These are phyloP conservation scores for Saccharomyces mikatae DNA, from an alignment of 805 yeast species.

Conservation along the genomic window DNA sequence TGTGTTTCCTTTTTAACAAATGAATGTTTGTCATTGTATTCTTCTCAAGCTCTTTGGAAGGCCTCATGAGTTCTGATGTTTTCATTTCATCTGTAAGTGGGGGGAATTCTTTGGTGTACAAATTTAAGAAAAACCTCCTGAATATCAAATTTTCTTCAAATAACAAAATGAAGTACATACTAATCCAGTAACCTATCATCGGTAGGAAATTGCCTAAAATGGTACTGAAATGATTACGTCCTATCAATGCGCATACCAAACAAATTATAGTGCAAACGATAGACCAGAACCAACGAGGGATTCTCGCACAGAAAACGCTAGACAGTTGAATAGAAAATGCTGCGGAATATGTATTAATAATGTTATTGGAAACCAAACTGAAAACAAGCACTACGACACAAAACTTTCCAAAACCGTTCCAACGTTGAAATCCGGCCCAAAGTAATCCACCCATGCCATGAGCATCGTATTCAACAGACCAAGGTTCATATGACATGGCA, in stretches of 20 bases:
- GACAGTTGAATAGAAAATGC: conserved; percentile 70
- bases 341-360: conserved; percentile 72
- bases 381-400: conserved; percentile 60
- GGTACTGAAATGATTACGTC: conserved; percentile 61
- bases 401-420: conserved; percentile 75
- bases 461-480: conserved; percentile 47
- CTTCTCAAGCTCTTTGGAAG: conserved; percentile 10
- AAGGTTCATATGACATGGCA: conserved; percentile 48
- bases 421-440: conserved; percentile 52
- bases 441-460: conserved; percentile 74
- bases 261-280: conserved; percentile 54
- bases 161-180: conserved; percentile 66
- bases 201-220: conserved; percentile 78
- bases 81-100: conserved; percentile 2
- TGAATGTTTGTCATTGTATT: conserved; percentile 11
- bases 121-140: conserved; percentile 40
- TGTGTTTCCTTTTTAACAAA: conserved; percentile 13
- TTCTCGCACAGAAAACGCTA: conserved; percentile 43
- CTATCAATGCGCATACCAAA: conserved; percentile 65
- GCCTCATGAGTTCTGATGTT: neutral
- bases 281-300: conserved; percentile 77
- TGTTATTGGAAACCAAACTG: conserved; percentile 74
- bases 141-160: conserved; percentile 68
- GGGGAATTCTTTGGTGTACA: conserved; percentile 40
- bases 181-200: conserved; percentile 87